phyloP scores from a whole-genome alignment of 495 filamentous ascomycete species.

The Xylaria cubensis region DNA sequence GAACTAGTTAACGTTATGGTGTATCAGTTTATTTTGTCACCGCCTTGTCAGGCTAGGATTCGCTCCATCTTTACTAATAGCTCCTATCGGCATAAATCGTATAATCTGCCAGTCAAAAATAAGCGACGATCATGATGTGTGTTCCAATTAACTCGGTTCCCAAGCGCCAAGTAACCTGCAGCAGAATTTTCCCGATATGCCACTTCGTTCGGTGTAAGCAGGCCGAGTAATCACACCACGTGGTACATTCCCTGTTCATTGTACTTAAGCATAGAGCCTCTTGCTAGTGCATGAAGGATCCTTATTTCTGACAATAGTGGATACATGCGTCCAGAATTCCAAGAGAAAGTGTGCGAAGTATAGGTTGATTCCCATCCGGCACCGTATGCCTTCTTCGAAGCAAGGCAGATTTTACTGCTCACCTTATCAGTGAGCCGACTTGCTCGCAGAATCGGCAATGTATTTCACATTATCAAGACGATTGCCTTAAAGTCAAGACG shows the following conservation, averaged over 20 bases:
- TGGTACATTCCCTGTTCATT: not conserved
- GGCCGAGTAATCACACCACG: not conserved
- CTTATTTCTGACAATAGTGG: not conserved
- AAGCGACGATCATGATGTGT: not conserved
- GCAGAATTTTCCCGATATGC: not conserved
- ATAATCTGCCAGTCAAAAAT: not conserved
- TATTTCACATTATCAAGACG: not conserved
- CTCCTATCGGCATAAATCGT: not conserved
- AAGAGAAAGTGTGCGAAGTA: not conserved
- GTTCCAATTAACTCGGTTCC: not conserved
- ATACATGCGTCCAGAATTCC: not conserved
- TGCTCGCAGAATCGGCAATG: not conserved
- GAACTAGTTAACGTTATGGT: too few relatives aligned
- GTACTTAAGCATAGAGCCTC: too few relatives aligned
- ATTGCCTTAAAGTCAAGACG: not conserved
- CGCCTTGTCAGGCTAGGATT: not conserved
- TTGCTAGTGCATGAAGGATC: too few relatives aligned
- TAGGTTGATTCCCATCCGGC: too few relatives aligned
- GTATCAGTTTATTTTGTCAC: too few relatives aligned
- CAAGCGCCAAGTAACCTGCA: not conserved
- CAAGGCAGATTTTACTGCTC: not conserved
- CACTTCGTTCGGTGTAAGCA: not conserved
- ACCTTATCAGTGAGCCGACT: not conserved
- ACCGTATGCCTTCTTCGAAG: not conserved
- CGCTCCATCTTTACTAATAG: not conserved